Evolutionary conservation across 805 yeast genomes (phyloP).

Genomic region (Wickerhamomyces subpelliculosus): DNA sequence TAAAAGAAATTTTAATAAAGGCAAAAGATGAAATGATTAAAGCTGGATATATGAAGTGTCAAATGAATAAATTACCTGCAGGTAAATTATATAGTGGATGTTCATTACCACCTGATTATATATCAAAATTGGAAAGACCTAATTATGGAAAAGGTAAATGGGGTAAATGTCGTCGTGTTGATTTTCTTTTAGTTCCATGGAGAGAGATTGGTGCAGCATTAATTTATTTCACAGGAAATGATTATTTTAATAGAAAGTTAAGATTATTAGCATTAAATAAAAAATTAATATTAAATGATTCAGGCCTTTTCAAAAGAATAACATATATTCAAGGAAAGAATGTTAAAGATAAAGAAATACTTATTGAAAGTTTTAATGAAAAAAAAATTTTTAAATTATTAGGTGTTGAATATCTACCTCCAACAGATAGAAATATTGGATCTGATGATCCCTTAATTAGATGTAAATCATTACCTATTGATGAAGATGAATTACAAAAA

Average conservation of each 20-base stretch:
- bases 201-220: slow-evolving; percentile 37
- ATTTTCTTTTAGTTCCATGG: slow-evolving; percentile 42
- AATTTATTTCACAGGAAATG: slow-evolving; percentile 51
- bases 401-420: slow-evolving; percentile 28
- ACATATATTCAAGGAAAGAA: slow-evolving; percentile 1
- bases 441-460: neutral
- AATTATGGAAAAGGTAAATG: slow-evolving; percentile 20
- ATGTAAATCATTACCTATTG: too few relatives aligned
- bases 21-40: slow-evolving; percentile 20
- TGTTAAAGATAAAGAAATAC: slow-evolving; percentile 4
- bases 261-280: slow-evolving; percentile 35
- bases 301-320: slow-evolving; percentile 32
- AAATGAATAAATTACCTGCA: slow-evolving; percentile 7
- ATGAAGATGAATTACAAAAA: too few relatives aligned
- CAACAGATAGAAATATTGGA: slow-evolving; percentile 22
- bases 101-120: slow-evolving; percentile 19
- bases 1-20: slow-evolving; percentile 14
- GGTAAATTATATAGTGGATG: slow-evolving; percentile 32
- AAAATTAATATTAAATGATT: slow-evolving; percentile 31
- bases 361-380: slow-evolving; percentile 40
- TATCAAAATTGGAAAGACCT: slow-evolving; percentile 19
- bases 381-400: slow-evolving; percentile 36
- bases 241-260: slow-evolving; percentile 40
- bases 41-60: slow-evolving; percentile 22
- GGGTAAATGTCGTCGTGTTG: slow-evolving; percentile 44